Base-by-base conservation (phyloP, 495 filamentous ascomycete genomes). In the Tuber magnatum region DNA sequence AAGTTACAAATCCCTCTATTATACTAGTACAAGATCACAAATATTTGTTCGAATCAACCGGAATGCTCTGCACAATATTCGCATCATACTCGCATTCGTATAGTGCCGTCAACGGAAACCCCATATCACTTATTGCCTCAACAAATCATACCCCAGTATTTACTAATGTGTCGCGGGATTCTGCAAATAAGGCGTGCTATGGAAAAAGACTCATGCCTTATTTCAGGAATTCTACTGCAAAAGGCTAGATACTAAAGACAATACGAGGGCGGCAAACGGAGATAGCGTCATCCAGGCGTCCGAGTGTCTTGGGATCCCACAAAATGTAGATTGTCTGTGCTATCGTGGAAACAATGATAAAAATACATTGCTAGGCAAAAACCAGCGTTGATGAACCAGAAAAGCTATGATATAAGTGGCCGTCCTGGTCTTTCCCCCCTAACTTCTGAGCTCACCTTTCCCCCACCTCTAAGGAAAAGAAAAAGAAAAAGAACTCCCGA, bases 291-390 rank as follows among this genome's bases (percentile, higher is more conserved):
- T 8, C 28, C 14, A 35, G 28, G 56, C 12, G 56, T 6, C 10
- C 28, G 56, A 65, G 14, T 65, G 28, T 65, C 28, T 65, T 35
- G 56, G 56, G 35, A 65, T 32, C 14, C 56, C 28, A 65, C 28
- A 32, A 65, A 8, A 32, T 35, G 56, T 12, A 28, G 56, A 65
- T 65, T 18, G 12, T 65, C 56, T 14, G 14, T 35, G 28, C 56
- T 65, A 65, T 65, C 12, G 56, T 35, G 32, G 56, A 65, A 18
- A 65, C 14, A 28, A 65, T 16, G 32, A 35, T 65, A 65, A 65
- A 65, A 65, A 65, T 65, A 65, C 56, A 65, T 65, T 65, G 56
- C 56, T 28, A 65, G 56, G 56, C 56, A 65, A 9, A 35, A 35
- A 65, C 56, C 56, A 65, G 56, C 56, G 35, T 65, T 65, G 56